A percentile compares a stretch with the other conserved stretches of the same genome.
Evolutionary conservation across 768 basidiomycete species (phyloP).

Genomic region (Vararia minispora): DNA sequence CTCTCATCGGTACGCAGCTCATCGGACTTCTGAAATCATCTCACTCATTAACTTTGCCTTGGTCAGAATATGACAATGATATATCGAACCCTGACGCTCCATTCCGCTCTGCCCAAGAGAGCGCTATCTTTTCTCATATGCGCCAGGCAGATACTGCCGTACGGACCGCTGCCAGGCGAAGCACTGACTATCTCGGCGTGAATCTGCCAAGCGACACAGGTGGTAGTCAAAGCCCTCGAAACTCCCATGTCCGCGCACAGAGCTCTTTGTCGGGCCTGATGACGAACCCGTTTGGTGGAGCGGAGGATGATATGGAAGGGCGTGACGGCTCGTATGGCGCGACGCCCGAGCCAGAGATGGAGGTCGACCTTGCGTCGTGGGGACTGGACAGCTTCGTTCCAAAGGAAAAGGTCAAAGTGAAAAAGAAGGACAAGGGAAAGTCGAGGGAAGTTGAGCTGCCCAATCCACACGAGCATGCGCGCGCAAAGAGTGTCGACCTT

Average conservation of each 20-base stretch:
- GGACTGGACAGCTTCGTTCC: conserved; percentile 70
- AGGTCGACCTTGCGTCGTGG: conserved; percentile 79
- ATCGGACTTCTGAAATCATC: background rate
- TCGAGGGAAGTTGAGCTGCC: conserved; percentile 29
- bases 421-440: conserved; percentile 24
- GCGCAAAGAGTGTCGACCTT: conserved; percentile 58
- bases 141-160: conserved; percentile 43
- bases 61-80: conserved; percentile 84
- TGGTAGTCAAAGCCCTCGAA: conserved; percentile 18
- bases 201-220: conserved; percentile 52
- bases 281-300: conserved; percentile 69
- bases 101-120: conserved; percentile 62
- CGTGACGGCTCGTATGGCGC: too few species aligned
- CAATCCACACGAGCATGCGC: conserved; percentile 29
- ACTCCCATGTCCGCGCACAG: conserved; percentile 40
- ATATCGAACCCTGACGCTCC: conserved; percentile 51
- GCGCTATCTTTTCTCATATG: conserved; percentile 77
- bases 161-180: conserved; percentile 39
- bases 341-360: conserved; percentile 41
- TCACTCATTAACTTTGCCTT: conserved; percentile 2
- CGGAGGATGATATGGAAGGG: conserved; percentile 46
- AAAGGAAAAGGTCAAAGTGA: conserved; percentile 44
- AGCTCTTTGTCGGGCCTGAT: conserved; percentile 52
- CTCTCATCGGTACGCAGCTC: conserved; percentile 54
- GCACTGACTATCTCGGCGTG: conserved; percentile 56